Conservation (phyloP, 352 stramenopile genomes). For the Globisporangium nagaii region DNA sequence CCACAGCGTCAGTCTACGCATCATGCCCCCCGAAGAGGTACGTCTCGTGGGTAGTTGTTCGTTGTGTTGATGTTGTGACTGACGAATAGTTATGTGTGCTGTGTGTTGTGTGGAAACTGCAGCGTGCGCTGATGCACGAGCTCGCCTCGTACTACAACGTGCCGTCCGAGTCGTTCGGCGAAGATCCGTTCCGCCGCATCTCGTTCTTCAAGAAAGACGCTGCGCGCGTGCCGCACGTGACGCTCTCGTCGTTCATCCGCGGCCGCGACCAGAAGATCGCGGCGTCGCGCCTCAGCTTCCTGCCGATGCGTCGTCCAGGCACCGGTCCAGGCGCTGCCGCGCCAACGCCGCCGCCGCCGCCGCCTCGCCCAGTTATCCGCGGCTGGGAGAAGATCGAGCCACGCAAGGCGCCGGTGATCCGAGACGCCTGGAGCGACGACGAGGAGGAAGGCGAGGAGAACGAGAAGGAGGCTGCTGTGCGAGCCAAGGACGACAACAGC, state of each 20-base stretch:
- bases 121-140: conserved; percentile 70
- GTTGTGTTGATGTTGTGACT: not conserved
- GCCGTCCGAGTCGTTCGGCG: conserved; percentile 68
- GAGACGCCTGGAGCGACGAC: conserved; percentile 79
- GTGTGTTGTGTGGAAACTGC: too few species aligned
- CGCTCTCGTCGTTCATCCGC: conserved; percentile 50
- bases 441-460: conserved; percentile 21
- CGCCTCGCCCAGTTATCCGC: conserved; percentile 19
- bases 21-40: conserved; percentile 67
- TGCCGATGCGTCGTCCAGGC: conserved; percentile 31
- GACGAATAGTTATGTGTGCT: conserved; percentile 1
- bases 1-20: conserved; percentile 65
- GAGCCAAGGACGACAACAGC: conserved; percentile 11
- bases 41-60: not conserved
- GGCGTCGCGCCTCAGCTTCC: conserved; percentile 44
- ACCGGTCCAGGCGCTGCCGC: conserved; percentile 13
- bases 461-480: not conserved
- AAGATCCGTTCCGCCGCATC: conserved; percentile 61
- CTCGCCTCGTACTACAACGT: conserved; percentile 62
- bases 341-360: conserved; percentile 10
- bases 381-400: conserved; percentile 73
- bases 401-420: conserved; percentile 31
- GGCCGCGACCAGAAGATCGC: conserved; percentile 22
- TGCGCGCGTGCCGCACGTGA: conserved; percentile 42
- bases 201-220: conserved; percentile 72